These are phyloP conservation scores for Citrullus amarus DNA, from an alignment of 306 rosid genomes.

Conservation along the genomic window DNA sequence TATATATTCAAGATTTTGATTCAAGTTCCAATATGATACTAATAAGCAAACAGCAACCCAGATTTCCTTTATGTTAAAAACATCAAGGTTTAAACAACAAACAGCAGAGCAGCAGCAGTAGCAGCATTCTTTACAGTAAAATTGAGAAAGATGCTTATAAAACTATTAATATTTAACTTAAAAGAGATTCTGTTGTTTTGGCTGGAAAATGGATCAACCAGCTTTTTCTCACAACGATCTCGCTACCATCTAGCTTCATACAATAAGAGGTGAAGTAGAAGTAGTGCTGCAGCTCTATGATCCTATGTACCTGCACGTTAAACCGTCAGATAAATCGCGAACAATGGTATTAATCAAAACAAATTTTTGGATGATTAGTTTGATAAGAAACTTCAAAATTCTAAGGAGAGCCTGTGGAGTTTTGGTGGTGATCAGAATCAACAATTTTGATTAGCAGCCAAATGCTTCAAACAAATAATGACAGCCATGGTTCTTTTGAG, in stretches of 20 bases:
- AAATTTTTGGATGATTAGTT: not conserved
- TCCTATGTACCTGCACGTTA: slow-evolving; percentile 9
- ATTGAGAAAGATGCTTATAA: slow-evolving; percentile 15
- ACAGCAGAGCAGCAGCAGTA: not conserved
- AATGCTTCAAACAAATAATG: no score
- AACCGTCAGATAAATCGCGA: not conserved
- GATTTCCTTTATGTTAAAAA: slow-evolving; percentile 15
- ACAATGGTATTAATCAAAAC: not conserved
- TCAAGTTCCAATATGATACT: not conserved
- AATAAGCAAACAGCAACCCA: not conserved
- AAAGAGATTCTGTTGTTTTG: slow-evolving; percentile 24
- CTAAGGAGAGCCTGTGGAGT: not conserved
- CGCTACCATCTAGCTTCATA: not conserved
- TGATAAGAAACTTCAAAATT: not conserved
- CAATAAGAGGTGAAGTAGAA: not conserved
- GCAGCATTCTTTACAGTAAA: slow-evolving; percentile 23
- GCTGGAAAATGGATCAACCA: slow-evolving; percentile 29
- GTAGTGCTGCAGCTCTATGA: slow-evolving; percentile 9
- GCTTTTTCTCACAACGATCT: slow-evolving; percentile 20
- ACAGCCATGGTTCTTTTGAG: not conserved
- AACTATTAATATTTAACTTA: slow-evolving; percentile 15
- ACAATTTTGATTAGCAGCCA: not conserved
- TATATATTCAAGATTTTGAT: not conserved
- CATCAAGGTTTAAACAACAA: slow-evolving; percentile 10
- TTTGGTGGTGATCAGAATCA: not conserved